These are phyloP conservation scores for Umbellularia californica DNA, from an alignment of 164 flowering plant genomes.

Conservation along the genomic window DNA sequence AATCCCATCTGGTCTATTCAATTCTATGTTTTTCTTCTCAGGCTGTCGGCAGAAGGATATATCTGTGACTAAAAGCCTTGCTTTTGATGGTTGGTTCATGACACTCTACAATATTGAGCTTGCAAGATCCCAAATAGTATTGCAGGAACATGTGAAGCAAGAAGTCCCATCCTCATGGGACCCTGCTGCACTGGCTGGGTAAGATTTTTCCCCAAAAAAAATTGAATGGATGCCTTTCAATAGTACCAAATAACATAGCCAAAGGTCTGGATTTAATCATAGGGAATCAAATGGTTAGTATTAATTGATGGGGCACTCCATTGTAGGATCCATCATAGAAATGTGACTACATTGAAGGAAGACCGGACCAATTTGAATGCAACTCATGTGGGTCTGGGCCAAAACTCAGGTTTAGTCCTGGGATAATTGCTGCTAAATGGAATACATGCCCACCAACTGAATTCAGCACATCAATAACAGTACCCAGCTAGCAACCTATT, in stretches of 20 bases:
- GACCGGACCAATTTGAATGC: no score
- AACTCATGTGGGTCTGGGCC: no score
- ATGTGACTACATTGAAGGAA: no score
- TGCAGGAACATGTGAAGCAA: constrained; percentile 51
- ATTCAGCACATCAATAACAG: no score
- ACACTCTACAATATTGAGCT: constrained; percentile 67
- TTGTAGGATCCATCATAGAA: no score
- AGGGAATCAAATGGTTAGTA: neutral
- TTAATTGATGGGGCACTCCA: no score
- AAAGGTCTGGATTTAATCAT: neutral
- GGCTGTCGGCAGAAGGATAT: constrained; percentile 86
- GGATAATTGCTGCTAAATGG: no score
- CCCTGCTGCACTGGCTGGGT: constrained; percentile 80
- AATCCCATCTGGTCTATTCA: constrained; percentile 75
- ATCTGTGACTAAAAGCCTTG: constrained; percentile 51
- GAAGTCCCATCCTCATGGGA: constrained; percentile 88
- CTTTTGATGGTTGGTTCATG: constrained; percentile 83
- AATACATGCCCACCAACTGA: no score
- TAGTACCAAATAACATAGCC: neutral
- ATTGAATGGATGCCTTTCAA: neutral
- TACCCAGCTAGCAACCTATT: no score
- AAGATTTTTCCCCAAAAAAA: constrained; percentile 19
- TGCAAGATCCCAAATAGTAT: constrained; percentile 45
- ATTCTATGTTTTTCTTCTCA: constrained; percentile 60
- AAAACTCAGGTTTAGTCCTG: no score